Percentiles rank a stretch among this genome's conserved stretches.
Evolutionary conservation across 768 basidiomycete species (phyloP).

Genomic region (Leccinum incarnatum): DNA sequence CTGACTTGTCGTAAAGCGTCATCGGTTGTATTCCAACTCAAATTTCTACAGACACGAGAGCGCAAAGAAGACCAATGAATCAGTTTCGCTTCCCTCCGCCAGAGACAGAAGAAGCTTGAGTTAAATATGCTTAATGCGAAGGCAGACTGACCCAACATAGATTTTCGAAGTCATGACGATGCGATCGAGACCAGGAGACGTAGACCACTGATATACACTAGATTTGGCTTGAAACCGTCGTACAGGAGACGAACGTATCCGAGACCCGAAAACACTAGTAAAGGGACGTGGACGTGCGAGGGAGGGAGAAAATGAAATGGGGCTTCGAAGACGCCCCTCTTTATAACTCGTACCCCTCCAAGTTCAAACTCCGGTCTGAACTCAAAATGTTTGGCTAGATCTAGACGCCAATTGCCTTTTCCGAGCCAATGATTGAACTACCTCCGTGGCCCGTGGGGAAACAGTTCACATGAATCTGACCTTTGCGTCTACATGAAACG

Average conservation of each 20-base stretch:
- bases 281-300: slow-evolving; percentile 49
- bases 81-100: slow-evolving; percentile 50
- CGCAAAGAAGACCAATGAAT: slow-evolving; percentile 45
- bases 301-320: slow-evolving; percentile 35
- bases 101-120: slow-evolving; percentile 46
- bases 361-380: slow-evolving; percentile 52
- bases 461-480: not conserved
- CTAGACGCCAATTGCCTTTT: slow-evolving; percentile 25
- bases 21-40: slow-evolving; percentile 96
- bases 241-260: slow-evolving; percentile 57
- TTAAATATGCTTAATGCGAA: slow-evolving; percentile 44
- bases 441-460: slow-evolving; percentile 12
- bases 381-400: slow-evolving; percentile 22
- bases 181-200: slow-evolving; percentile 23
- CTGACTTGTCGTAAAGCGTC: slow-evolving; percentile 86
- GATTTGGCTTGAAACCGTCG: slow-evolving; percentile 46
- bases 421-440: slow-evolving; percentile 17
- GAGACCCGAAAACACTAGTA: slow-evolving; percentile 50
- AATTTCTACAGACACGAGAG: slow-evolving; percentile 67
- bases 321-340: slow-evolving; percentile 30
- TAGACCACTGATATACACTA: slow-evolving; percentile 43
- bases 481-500: not conserved
- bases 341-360: slow-evolving; percentile 41
- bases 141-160: slow-evolving; percentile 91
- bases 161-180: slow-evolving; percentile 76